Evolutionary conservation across 2,329 filamentous ascomycete genomes (phyloP), one percentile per base, ranked within the genome.

Genomic region (Beauveria medogensis): DNA sequence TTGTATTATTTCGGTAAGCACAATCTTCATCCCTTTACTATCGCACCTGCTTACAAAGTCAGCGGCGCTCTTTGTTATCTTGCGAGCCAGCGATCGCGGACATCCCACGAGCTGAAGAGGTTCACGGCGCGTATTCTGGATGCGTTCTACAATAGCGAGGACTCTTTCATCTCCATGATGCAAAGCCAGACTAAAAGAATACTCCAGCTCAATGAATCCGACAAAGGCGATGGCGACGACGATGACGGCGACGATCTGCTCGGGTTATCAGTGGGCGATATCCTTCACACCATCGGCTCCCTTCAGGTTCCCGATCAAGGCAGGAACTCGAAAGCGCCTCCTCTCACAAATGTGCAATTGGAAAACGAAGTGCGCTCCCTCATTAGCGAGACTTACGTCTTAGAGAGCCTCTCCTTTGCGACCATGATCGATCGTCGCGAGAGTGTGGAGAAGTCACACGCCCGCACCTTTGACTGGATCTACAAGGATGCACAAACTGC

Each of bases 391-490:
- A 59, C 37, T 5, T 52, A 41, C 20, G 5, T 59, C 6, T 40
- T 59, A 7, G 26, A 44, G 4, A 59, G 56, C 20, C 56, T 59
- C 14, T 44, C 56, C 37, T 59, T 59, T 24, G 26, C 37, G 4
- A 28, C 47, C 24, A 52, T 59, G 37, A 24, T 34, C 16, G 48
- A 59, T 10, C 56, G 56, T 28, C 48, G 47, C n/a, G 47, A 59
- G 40, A 59, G 47, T 46, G 56, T 59, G 5, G 56, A 59, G 40
- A 26, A 10, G 8, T 48, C 56, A 26, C 48, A 59, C 40, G 56
- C 56, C 24, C 56, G 56, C 47, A 59, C 56, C 24, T 59, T 59
- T 28, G 40, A 53, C 47, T 59, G 56, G 56, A 53, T 59, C 20
- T 59, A 59, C 48, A 43, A 59, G 26, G 56, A 59, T 9, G 40